These are phyloP conservation scores for Petunia secreta DNA, from an alignment of 257 asterid species.

Conservation along the genomic window DNA sequence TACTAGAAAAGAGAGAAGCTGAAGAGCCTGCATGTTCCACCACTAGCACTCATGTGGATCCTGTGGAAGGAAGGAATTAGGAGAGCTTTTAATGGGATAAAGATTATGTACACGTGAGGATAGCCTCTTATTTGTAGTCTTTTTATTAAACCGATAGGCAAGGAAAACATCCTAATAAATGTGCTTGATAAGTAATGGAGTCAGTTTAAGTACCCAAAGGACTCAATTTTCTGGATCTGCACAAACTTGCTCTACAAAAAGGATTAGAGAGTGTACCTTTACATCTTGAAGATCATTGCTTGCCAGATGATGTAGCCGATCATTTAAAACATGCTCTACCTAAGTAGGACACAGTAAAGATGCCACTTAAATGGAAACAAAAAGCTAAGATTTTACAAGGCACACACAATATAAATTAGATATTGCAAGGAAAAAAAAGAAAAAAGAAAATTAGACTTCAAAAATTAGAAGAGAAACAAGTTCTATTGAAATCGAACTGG, in stretches of 20 bases:
- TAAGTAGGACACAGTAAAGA: conserved; percentile 39
- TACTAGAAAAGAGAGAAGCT: too few relatives aligned
- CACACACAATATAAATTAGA: conserved; percentile 17
- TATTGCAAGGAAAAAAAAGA: conserved; percentile 15
- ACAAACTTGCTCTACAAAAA: background rate
- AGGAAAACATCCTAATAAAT: background rate
- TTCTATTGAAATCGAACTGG: conserved; percentile 15
- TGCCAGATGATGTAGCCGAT: conserved; percentile 64
- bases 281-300: conserved; percentile 84
- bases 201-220: background rate
- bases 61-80: too few relatives aligned
- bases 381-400: conserved; percentile 23
- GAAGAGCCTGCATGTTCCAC: too few relatives aligned
- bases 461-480: conserved; percentile 12
- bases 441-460: background rate
- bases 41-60: too few relatives aligned
- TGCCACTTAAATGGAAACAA: conserved; percentile 32
- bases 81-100: too few relatives aligned
- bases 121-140: too few relatives aligned
- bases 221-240: conserved; percentile 17
- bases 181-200: background rate
- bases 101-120: too few relatives aligned
- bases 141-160: background rate
- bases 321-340: conserved; percentile 80
- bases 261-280: conserved; percentile 59